A percentile compares a stretch with the other conserved stretches of the same genome.
Conservation (phyloP, 1,139 yeast genomes). For the Sugiyamaella castrensis region DNA sequence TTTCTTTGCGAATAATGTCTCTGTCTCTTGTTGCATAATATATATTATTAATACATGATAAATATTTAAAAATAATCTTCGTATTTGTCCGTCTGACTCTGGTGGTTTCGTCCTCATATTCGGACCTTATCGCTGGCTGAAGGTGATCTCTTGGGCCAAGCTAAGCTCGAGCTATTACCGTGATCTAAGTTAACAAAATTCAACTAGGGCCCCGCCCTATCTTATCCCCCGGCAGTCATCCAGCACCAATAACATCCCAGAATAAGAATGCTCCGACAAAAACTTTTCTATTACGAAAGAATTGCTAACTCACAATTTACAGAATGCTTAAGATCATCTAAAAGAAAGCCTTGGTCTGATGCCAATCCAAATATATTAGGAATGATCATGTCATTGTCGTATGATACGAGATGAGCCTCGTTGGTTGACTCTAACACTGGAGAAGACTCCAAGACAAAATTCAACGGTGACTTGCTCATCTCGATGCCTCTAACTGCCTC, state of each 20-base stretch:
- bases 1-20: not conserved
- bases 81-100: not conserved
- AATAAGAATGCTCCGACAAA: too few species aligned
- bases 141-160: not conserved
- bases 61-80: not conserved
- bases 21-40: too few species aligned
- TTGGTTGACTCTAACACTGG: constrained; percentile 24
- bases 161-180: too few species aligned
- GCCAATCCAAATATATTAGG: constrained; percentile 34
- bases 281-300: not conserved
- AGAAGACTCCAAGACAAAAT: constrained; percentile 26
- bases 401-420: constrained; percentile 15
- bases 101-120: not conserved
- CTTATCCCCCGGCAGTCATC: too few species aligned
- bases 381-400: constrained; percentile 19
- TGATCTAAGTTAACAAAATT: too few species aligned
- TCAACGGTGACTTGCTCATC: not conserved
- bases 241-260: not conserved
- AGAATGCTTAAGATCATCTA: constrained; percentile 33
- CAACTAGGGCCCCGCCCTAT: too few species aligned
- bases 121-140: not conserved
- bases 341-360: constrained; percentile 35
- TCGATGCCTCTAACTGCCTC: constrained; percentile 7
- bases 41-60: constrained; percentile 5
- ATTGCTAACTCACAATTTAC: constrained; percentile 33